Evolutionary conservation across 2,329 filamentous ascomycete genomes (phyloP).

Genomic region (Penicillium brasilianum): DNA sequence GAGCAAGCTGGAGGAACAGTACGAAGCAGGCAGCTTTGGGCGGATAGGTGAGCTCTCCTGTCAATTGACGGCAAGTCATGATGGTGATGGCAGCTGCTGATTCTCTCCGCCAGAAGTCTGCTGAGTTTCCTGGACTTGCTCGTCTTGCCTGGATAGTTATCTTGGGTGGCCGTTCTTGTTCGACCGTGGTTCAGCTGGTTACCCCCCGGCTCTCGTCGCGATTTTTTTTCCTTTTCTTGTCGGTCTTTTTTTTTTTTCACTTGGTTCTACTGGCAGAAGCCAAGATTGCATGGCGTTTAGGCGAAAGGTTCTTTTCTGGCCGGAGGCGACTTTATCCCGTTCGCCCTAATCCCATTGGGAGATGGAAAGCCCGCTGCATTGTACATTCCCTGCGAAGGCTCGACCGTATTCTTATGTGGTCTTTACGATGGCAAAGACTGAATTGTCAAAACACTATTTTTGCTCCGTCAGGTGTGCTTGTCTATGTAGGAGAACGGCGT

Average conservation of each 20-base stretch:
- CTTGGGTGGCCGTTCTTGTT: not conserved
- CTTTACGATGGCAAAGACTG: not conserved
- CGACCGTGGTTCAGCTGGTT: not conserved
- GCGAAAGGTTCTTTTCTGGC: not conserved
- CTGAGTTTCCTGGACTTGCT: not conserved
- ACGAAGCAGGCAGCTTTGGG: constrained; percentile 36
- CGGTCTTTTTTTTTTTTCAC: not conserved
- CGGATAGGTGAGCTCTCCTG: constrained; percentile 23
- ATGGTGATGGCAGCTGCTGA: constrained; percentile 3
- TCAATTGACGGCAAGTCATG: not conserved
- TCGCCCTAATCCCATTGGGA: not conserved
- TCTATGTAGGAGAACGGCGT: not conserved
- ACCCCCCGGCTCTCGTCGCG: not conserved
- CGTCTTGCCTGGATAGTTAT: not conserved
- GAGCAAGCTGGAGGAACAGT: constrained; percentile 50
- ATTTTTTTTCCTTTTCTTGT: not conserved
- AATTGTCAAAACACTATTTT: not conserved
- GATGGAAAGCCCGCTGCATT: not conserved
- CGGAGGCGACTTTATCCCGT: not conserved
- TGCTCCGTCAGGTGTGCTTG: not conserved
- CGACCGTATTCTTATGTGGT: not conserved
- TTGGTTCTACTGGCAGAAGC: not conserved
- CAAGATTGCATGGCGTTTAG: constrained; percentile 1
- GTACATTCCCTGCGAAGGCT: not conserved
- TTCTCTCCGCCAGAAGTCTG: constrained; percentile 15